Base-by-base conservation (phyloP, 495 filamentous ascomycete genomes). In the Xylaria palmicola region DNA sequence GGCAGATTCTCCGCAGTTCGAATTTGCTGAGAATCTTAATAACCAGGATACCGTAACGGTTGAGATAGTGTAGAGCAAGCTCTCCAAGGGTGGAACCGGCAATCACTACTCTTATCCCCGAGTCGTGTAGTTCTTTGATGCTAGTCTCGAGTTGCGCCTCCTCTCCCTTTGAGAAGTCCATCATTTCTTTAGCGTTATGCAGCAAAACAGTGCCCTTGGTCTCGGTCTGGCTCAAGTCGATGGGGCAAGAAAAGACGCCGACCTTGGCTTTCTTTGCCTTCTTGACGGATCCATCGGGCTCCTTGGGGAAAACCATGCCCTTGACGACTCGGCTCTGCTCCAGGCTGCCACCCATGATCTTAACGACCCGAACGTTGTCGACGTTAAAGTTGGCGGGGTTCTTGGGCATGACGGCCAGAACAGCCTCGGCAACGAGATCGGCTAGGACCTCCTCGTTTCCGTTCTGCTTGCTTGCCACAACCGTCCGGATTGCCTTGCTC, bases 201-300 rank as follows among this genome's bases (percentile, higher is more conserved):
- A 99, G 72, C 37, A 99, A 80, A n/a, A 99, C 95, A 15, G 95
- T 99, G n/a, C 95, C 95, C 81, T 99, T 99, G 66, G 95, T 99
- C 78, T 99, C 95, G 27, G 95, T 99, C 82, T 97, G 92, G 67
- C 84, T 89, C 77, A 84, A 93, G 72, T 99, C 95, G 75, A 99
- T 90, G 40, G 95, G 87, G 80, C 95, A 99, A 68, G 90, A 92
- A 83, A 90, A 99, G 39, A 98, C 93, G 54, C 88, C 95, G 59
- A 99, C 95, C 82, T 96, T 97, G 66, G 95, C 94, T 77, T 90
- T 93, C 64, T 78, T 82, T 55, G 88, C 92, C 77, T 91, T 92
- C 84, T 96, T 98, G 69, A 97, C 77, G 20, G 83, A 84, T 65
- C 91, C 93, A 71, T 97, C 87, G 13, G 95, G 95, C 69, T 96